These are phyloP conservation scores for Dictyophora rubrovolvata DNA, from an alignment of 768 basidiomycete genomes.

Conservation along the genomic window DNA sequence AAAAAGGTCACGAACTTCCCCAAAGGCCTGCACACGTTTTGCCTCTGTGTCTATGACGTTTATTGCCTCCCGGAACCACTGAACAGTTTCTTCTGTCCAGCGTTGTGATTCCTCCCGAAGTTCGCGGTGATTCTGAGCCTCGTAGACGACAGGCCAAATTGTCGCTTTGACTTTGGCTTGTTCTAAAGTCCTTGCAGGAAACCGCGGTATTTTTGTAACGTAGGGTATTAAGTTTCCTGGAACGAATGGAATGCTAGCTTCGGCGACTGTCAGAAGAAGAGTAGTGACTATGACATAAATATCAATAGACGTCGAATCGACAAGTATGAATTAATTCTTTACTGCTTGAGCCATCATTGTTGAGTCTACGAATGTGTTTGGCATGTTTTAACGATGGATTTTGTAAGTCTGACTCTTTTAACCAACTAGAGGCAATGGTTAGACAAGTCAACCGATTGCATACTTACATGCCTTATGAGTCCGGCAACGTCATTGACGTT, in stretches of 20 bases:
- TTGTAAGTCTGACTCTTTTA: conserved; percentile 53
- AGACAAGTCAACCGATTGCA: not conserved
- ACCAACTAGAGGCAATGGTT: conserved; percentile 40
- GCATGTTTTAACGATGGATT: conserved; percentile 57
- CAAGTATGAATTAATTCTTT: conserved; percentile 35
- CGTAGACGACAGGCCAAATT: conserved; percentile 81
- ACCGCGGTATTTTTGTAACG: conserved; percentile 48
- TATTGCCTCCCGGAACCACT: conserved; percentile 73
- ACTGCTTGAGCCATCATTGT: not conserved
- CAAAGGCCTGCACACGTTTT: conserved; percentile 30
- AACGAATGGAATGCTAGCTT: conserved; percentile 31
- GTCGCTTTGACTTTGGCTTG: conserved; percentile 58
- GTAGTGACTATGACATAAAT: not conserved
- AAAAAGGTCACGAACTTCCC: conserved; percentile 45
- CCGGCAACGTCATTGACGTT: conserved; percentile 47
- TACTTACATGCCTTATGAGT: conserved; percentile 46
- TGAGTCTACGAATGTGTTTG: conserved; percentile 59
- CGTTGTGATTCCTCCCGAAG: conserved; percentile 29
- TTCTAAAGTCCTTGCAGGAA: conserved; percentile 54
- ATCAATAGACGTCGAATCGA: conserved; percentile 18
- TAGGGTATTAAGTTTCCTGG: conserved; percentile 50
- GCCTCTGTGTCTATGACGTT: conserved; percentile 41
- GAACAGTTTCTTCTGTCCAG: conserved; percentile 56
- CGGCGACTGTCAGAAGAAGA: conserved; percentile 9
- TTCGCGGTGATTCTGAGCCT: conserved; percentile 60